Percentiles rank a stretch among this genome's conserved stretches.
phyloP scores from a whole-genome alignment of 1,139 yeast genomes.

The Zhuliangozyma blackwelliae region DNA sequence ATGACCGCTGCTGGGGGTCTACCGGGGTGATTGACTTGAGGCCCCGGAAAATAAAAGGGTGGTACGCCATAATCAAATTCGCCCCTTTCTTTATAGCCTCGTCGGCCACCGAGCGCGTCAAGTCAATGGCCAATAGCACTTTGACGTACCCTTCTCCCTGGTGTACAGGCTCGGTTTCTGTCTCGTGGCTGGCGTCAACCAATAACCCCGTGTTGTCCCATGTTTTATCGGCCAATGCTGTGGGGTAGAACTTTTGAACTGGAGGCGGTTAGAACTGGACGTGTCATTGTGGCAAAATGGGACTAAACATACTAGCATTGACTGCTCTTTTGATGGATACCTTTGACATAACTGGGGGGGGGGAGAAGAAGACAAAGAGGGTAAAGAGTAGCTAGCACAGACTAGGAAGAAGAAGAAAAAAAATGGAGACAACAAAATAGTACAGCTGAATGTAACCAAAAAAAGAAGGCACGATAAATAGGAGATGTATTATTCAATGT shows the following conservation, averaged over 20 bases:
- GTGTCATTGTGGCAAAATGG: neutral
- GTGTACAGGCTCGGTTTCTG: too few species aligned
- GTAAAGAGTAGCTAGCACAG: too few species aligned
- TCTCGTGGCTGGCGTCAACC: conserved; percentile 50
- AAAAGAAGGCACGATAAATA: too few species aligned
- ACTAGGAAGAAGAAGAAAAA: too few species aligned
- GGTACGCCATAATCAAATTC: conserved; percentile 76
- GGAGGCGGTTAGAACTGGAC: conserved; percentile 13
- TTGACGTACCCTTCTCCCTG: neutral
- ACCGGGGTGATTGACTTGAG: conserved; percentile 65
- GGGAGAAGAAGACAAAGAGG: too few species aligned
- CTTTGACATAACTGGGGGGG: neutral
- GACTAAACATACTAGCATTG: conserved; percentile 17
- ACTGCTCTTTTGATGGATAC: neutral
- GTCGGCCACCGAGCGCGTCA: conserved; percentile 77
- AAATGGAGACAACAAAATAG: too few species aligned
- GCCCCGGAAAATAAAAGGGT: conserved; percentile 90
- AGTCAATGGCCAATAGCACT: conserved; percentile 74
- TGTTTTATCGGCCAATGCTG: conserved; percentile 69
- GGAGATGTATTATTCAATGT: too few species aligned
- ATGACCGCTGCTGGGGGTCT: conserved; percentile 79
- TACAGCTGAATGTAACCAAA: too few species aligned
- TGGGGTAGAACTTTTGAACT: conserved; percentile 71
- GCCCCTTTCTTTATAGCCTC: conserved; percentile 64
- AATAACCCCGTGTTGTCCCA: conserved; percentile 96